Evolutionary conservation across 1,139 yeast genomes (phyloP), one percentile per base, ranked within the genome.

Genomic region (Blastobotrys niveus): DNA sequence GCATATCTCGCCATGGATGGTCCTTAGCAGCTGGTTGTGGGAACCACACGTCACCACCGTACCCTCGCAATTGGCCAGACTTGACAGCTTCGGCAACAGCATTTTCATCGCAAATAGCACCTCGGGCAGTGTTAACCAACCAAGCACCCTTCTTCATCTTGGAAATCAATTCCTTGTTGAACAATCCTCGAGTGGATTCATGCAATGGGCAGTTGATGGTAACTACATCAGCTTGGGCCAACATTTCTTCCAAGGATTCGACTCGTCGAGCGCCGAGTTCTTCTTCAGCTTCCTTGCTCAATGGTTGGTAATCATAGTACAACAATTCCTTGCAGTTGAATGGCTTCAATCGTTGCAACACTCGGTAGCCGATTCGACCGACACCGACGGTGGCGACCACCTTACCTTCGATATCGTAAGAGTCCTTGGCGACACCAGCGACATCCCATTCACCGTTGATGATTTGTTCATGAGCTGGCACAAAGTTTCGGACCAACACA

Each of bases 41-140:
- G 69, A 61, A 74, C 87, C 91, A 82, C 42, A 84, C 93, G 62
- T 83, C 93, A 57, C 93, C 93, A 57, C 89, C 91, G 60, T 84
- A 83, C 40, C 91, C 89, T 54, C 80, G 71, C 49, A 83, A 65
- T 56, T 80, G 82, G 42, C 93, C 93, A 34, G 78, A 67, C 45
- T 72, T 61, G 41, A 83, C 74, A 1, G 91, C 91, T 14, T 72
- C 89, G 0, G 88, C 88, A 49, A 83, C 84, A 55, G 79, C 93
- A 54, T 83, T 73, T 41, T 79, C 81, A 46, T 73, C 79, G 63
- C 83, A 75, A 52, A 83, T 82, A 43, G 89, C 91, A 51, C 93
- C 93, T 62, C 94, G 76, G 15, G 94, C 93, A 43, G 93, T 84
- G 71, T 84, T 83, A 48, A 84, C 86, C 52, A 83, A 70, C 72